Evolutionary conservation across 768 basidiomycete genomes (phyloP).

Genomic region (Tulasnella sp.): DNA sequence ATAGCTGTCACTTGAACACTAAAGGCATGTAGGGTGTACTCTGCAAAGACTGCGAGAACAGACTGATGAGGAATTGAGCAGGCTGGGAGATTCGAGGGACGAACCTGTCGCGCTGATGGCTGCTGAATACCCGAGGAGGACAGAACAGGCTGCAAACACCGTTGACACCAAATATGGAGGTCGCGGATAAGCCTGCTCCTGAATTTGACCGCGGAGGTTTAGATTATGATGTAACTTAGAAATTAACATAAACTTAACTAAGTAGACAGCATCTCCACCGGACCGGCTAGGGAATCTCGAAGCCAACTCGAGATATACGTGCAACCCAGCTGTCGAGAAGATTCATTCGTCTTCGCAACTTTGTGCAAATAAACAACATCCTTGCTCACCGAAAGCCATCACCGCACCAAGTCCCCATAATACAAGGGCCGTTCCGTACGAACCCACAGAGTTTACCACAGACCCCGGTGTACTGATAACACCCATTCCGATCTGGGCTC

Average conservation of each 20-base stretch:
- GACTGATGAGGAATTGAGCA: neutral
- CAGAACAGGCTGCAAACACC: neutral
- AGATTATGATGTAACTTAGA: too few species aligned
- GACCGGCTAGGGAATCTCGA: neutral
- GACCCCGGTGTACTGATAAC: neutral
- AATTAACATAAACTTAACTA: neutral
- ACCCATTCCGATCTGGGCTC: neutral
- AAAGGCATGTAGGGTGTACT: neutral
- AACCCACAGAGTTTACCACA: neutral
- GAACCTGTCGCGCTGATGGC: neutral
- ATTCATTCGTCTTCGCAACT: neutral
- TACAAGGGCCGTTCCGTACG: neutral
- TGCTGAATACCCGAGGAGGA: neutral
- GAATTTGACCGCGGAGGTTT: neutral
- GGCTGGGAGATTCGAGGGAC: neutral
- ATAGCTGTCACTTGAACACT: neutral
- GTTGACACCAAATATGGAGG: neutral
- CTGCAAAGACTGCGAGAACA: neutral
- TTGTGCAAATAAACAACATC: neutral
- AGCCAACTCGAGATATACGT: neutral
- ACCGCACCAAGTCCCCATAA: neutral
- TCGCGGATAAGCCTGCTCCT: constrained; percentile 3
- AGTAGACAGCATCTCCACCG: neutral
- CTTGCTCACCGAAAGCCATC: neutral
- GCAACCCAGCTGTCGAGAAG: neutral